These are phyloP conservation scores for Comarum palustre DNA, from an alignment of 306 rosid species.

Conservation along the genomic window DNA sequence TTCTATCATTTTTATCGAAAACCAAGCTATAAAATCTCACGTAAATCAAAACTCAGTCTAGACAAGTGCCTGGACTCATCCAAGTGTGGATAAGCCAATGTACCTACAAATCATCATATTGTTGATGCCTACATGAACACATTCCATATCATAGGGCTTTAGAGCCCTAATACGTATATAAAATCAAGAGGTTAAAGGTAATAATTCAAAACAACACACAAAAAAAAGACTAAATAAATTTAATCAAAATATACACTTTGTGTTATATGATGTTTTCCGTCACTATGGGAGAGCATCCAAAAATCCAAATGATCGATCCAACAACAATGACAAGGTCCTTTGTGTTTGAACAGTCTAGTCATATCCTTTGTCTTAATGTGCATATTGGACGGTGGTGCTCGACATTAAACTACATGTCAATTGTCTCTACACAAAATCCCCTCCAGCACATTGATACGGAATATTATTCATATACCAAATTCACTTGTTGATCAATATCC, in stretches of 20 bases:
- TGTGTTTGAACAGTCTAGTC: constrained; percentile 24
- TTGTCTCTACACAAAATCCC: neutral
- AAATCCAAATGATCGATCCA: neutral
- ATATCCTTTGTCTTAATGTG: constrained; percentile 18
- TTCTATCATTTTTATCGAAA: no score
- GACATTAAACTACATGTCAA: neutral
- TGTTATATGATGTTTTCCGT: neutral
- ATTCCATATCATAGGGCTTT: no score
- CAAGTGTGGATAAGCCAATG: no score
- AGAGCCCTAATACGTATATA: no score
- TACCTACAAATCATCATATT: no score
- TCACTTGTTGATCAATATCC: neutral
- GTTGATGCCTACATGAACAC: no score
- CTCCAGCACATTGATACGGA: neutral
- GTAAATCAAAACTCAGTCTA: no score
- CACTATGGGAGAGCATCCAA: constrained; percentile 1
- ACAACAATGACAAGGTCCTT: constrained; percentile 5
- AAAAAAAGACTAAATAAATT: neutral
- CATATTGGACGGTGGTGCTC: neutral
- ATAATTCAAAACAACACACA: neutral
- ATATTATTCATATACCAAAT: neutral
- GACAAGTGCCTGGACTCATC: no score
- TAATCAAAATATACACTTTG: neutral
- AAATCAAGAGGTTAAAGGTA: no score
- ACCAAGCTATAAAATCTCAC: no score